phyloP scores from a whole-genome alignment of 306 rosid species.

The Acacia confusa region DNA sequence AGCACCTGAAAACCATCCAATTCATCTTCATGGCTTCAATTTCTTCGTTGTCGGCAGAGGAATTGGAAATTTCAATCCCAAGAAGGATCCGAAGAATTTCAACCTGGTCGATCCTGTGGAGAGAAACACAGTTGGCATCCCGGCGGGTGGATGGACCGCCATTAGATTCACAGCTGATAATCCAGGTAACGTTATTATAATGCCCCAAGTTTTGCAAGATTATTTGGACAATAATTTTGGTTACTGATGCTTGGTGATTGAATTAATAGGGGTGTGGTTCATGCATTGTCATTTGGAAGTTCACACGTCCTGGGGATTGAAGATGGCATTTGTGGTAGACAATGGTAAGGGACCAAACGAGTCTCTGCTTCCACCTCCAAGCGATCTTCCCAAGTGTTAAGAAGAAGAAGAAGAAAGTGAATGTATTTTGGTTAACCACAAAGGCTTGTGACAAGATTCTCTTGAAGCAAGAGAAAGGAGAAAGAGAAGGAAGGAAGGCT shows the following conservation, averaged over 20 bases:
- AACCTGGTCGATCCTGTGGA: conserved; percentile 83
- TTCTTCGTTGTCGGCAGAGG: conserved; percentile 82
- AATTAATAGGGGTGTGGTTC: conserved; percentile 64
- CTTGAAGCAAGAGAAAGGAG: not conserved
- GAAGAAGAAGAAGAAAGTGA: not conserved
- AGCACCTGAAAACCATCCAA: conserved; percentile 79
- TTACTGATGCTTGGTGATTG: not conserved
- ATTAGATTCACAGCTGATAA: conserved; percentile 85
- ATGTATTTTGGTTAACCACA: not conserved
- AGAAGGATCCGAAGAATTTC: conserved; percentile 59
- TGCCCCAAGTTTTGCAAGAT: not conserved
- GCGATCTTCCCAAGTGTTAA: conserved; percentile 73
- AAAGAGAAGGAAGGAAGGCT: not conserved
- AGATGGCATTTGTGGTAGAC: conserved; percentile 80
- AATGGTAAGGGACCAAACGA: conserved; percentile 60
- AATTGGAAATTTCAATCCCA: conserved; percentile 63
- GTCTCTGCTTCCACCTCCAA: conserved; percentile 65
- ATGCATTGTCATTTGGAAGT: conserved; percentile 81
- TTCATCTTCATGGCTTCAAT: conserved; percentile 86
- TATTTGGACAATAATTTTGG: not conserved
- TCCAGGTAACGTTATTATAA: conserved; percentile 55
- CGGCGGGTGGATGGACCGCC: conserved; percentile 82
- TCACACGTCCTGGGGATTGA: conserved; percentile 80
- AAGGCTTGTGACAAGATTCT: conserved; percentile 22
- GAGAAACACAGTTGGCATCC: conserved; percentile 80